Conservation (phyloP, 305 asterid genomes). For the Solanum hybrid region DNA sequence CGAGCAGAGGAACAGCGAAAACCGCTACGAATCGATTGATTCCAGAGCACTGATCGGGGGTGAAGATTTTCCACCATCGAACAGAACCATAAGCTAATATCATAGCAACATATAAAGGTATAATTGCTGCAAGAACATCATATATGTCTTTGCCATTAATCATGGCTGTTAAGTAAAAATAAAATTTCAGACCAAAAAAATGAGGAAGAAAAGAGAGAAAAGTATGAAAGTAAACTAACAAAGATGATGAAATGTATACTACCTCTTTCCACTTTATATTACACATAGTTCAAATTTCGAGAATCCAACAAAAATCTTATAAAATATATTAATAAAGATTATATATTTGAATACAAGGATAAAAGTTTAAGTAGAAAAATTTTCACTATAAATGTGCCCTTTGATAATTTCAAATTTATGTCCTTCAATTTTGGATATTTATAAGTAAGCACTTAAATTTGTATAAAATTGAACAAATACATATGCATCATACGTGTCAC, state of each 20-base stretch:
- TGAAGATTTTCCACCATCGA: slow-evolving; percentile 88
- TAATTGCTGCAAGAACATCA: slow-evolving; percentile 72
- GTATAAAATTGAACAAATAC: no score
- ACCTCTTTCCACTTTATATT: neutral
- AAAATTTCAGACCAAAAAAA: neutral
- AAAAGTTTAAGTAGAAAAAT: no score
- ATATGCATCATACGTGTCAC: no score
- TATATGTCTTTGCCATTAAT: slow-evolving; percentile 76
- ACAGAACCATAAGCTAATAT: slow-evolving; percentile 83
- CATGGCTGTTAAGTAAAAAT: slow-evolving; percentile 22
- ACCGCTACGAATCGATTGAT: slow-evolving; percentile 92
- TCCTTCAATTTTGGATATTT: no score
- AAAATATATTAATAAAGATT: neutral
- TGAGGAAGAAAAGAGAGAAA: neutral
- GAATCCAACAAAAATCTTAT: neutral
- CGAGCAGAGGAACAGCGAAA: slow-evolving; percentile 72
- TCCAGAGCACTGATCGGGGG: slow-evolving; percentile 92
- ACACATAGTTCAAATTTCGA: neutral
- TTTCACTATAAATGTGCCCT: neutral
- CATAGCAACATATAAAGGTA: slow-evolving; percentile 88
- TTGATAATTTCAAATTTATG: neutral
- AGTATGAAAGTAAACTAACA: neutral
- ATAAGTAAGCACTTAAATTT: no score
- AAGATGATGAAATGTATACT: neutral
- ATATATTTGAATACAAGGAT: neutral